These are phyloP conservation scores for Pythium angustatum DNA, from an alignment of 352 stramenopile genomes.

Conservation along the genomic window DNA sequence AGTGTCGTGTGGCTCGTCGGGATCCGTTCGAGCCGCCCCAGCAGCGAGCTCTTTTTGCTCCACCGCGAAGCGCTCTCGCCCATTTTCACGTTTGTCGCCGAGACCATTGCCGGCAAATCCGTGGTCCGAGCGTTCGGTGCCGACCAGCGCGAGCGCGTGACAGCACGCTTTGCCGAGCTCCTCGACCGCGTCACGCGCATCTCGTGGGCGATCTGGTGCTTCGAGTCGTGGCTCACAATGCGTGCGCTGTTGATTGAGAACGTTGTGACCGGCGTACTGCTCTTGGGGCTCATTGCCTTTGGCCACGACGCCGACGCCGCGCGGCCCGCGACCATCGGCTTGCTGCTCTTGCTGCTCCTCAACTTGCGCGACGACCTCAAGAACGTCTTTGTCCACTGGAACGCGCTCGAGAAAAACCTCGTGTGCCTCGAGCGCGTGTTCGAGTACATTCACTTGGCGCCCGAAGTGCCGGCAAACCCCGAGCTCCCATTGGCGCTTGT, in stretches of 20 bases:
- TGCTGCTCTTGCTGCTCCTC: slow-evolving; percentile 26
- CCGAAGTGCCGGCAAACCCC: slow-evolving; percentile 26
- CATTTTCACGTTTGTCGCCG: slow-evolving; percentile 33
- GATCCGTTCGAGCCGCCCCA: slow-evolving; percentile 35
- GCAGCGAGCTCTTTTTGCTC: slow-evolving; percentile 40
- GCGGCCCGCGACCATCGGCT: slow-evolving; percentile 30
- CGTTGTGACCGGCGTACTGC: slow-evolving; percentile 27
- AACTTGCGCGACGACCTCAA: slow-evolving; percentile 32
- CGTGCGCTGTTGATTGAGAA: slow-evolving; percentile 39
- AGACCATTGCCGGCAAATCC: slow-evolving; percentile 26
- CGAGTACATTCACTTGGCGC: slow-evolving; percentile 33
- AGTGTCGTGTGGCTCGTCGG: slow-evolving; percentile 31
- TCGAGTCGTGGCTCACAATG: slow-evolving; percentile 37
- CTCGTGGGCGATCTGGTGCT: slow-evolving; percentile 37
- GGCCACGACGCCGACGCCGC: slow-evolving; percentile 26
- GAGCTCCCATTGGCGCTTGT: slow-evolving; percentile 26
- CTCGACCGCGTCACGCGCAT: slow-evolving; percentile 25
- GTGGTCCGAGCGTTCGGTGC: slow-evolving; percentile 29
- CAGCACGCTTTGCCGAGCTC: slow-evolving; percentile 13
- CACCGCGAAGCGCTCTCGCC: slow-evolving; percentile 33
- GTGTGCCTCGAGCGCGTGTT: slow-evolving; percentile 33
- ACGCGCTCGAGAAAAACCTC: slow-evolving; percentile 28
- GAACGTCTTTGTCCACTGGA: slow-evolving; percentile 30
- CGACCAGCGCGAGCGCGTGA: slow-evolving; percentile 24
- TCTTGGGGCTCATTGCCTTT: slow-evolving; percentile 28